Conservation (phyloP, 768 basidiomycete species). For the Leccinum broughii region DNA sequence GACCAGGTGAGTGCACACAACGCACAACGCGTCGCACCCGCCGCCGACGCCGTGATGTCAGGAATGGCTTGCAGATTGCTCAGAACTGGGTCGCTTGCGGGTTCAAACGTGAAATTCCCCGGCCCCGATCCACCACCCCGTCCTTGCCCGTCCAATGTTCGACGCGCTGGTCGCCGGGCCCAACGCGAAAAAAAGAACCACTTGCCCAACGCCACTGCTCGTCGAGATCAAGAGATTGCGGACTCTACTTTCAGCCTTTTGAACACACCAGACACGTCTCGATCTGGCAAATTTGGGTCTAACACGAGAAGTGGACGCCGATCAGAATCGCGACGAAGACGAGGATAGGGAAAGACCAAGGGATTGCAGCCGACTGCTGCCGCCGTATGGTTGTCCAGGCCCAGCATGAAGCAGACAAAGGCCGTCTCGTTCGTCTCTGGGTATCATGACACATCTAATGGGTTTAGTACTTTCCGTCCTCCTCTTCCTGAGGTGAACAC, state of each 20-base stretch:
- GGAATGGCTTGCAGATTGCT: conserved; percentile 80
- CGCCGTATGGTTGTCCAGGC: too few relatives aligned
- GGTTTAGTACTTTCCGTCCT: too few relatives aligned
- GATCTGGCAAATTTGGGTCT: too few relatives aligned
- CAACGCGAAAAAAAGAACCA: conserved; percentile 22
- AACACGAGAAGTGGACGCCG: too few relatives aligned
- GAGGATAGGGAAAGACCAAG: too few relatives aligned
- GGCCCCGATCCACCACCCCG: conserved; percentile 8
- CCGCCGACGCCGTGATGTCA: conserved; percentile 27
- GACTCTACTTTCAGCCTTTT: conserved; percentile 52
- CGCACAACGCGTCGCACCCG: background rate
- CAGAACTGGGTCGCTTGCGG: conserved; percentile 58
- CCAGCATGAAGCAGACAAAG: too few relatives aligned
- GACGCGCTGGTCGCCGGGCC: conserved; percentile 3
- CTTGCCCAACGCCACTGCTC: conserved; percentile 51
- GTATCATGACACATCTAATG: too few relatives aligned
- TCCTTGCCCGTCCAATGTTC: background rate
- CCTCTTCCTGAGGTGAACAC: too few relatives aligned
- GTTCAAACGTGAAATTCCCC: conserved; percentile 50
- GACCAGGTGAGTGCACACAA: conserved; percentile 49
- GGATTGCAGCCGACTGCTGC: too few relatives aligned
- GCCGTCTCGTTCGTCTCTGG: too few relatives aligned
- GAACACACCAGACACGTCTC: too few relatives aligned
- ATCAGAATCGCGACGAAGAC: too few relatives aligned
- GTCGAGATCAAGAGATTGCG: conserved; percentile 80